Evolutionary conservation across 352 stramenopile species (phyloP), one percentile per base, ranked within the genome.

Genomic region (Globisporangium apiculatum): DNA sequence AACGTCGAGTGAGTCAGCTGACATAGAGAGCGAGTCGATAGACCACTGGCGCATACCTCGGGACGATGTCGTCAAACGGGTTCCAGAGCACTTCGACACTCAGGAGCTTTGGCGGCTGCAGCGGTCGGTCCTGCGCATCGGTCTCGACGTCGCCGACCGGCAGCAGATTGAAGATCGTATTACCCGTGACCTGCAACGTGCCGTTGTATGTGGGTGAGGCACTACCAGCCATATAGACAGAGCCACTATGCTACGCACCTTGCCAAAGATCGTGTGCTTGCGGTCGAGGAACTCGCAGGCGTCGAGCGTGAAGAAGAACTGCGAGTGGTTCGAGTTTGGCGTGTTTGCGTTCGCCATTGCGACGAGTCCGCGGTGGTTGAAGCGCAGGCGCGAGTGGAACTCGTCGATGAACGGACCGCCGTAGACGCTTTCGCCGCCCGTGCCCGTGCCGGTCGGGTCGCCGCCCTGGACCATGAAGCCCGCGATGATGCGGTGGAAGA

Each of bases 291-390:
- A 98, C 17, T 97, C 79, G 52, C 91, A 96, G 53, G 91, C 86
- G 57, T 98, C 93, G 37, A 99, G 73, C 35, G 95, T 99, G 61
- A 99, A 91, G 75, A 99, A 99, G 76, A 99, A 99, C 74, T 99
- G 97, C 67, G 75, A 92, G 60, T 86, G 75, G 62, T 95, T 98
- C 36, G 86, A 80, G 71, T 94, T 88, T 35, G 68, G 77, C 61
- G 83, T 87, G 69, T 91, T 94, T 57, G 89, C 72, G 63, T 94
- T 97, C 15, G 87, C 92, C 90, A 98, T 98, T 2, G 95, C 95
- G 24, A 99, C 64, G 51, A 98, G 79, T n/a, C 96, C 96, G 42
- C 95, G 75, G 68, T 98, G 96, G 72, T 96, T 98, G 62, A 99
- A 99, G 53, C 84, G 86, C 59, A 99, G 84, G 42, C 95, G 78